Conservation (phyloP, 305 asterid species). For the Fraxinus velutina region DNA sequence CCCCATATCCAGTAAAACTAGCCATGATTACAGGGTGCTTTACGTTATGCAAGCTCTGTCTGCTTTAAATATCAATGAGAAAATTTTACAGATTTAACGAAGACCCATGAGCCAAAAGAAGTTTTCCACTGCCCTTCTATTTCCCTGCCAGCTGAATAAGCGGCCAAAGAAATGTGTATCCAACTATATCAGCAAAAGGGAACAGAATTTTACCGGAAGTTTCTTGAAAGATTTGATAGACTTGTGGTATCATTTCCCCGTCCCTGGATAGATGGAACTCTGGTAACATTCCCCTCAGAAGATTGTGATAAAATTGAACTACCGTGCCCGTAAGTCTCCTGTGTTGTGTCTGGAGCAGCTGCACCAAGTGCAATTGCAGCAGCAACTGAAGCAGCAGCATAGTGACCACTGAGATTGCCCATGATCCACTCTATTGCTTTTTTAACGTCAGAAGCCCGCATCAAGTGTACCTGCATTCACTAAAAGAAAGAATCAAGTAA, state of each 20-base stretch:
- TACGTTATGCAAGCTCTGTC: slow-evolving; percentile 16
- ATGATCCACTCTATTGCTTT: slow-evolving; percentile 92
- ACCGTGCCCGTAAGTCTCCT: slow-evolving; percentile 48
- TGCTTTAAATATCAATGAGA: slow-evolving; percentile 11
- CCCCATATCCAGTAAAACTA: not conserved
- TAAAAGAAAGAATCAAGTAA: slow-evolving; percentile 77
- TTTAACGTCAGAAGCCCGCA: slow-evolving; percentile 94
- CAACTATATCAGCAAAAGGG: slow-evolving; percentile 22
- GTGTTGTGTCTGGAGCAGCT: slow-evolving; percentile 64
- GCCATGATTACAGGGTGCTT: not conserved
- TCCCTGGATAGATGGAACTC: slow-evolving; percentile 45
- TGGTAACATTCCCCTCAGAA: slow-evolving; percentile 39
- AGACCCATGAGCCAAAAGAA: slow-evolving; percentile 1
- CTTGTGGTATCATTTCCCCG: slow-evolving; percentile 65
- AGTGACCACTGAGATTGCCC: slow-evolving; percentile 88
- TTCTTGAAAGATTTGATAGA: slow-evolving; percentile 63
- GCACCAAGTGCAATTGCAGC: slow-evolving; percentile 97
- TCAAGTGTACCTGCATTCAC: slow-evolving; percentile 97
- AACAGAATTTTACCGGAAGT: slow-evolving; percentile 61
- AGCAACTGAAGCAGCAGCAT: slow-evolving; percentile 97
- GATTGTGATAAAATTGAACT: slow-evolving; percentile 50
- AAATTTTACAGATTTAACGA: slow-evolving; percentile 4
- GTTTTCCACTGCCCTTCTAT: not conserved
- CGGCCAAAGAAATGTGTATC: not conserved
- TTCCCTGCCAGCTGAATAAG: not conserved